These are phyloP conservation scores for Bipolaris bicolor DNA, from an alignment of 2,329 filamentous ascomycete species.

Conservation along the genomic window DNA sequence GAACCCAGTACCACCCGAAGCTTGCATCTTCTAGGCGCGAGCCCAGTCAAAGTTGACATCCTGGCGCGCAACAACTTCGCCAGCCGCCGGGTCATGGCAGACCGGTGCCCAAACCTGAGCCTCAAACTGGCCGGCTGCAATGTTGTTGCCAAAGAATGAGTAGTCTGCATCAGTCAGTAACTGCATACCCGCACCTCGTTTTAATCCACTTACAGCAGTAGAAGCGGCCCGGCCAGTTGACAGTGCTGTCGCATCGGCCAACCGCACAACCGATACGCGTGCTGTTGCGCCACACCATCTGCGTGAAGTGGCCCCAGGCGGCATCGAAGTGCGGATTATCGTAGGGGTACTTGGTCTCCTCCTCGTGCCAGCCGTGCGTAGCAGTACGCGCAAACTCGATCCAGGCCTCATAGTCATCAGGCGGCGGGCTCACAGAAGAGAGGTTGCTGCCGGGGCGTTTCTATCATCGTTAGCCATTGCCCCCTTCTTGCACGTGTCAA, in stretches of 20 bases:
- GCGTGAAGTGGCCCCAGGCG: slow-evolving; percentile 48
- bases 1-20: background rate
- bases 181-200: too few relatives aligned
- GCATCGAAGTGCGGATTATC: slow-evolving; percentile 35
- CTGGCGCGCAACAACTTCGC: slow-evolving; percentile 23
- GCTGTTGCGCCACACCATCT: slow-evolving; percentile 49
- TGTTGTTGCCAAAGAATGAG: slow-evolving; percentile 41
- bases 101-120: slow-evolving; percentile 42
- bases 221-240: slow-evolving; percentile 39
- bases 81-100: slow-evolving; percentile 32
- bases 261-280: slow-evolving; percentile 46
- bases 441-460: slow-evolving; percentile 44
- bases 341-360: slow-evolving; percentile 46
- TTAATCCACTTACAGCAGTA: slow-evolving; percentile 42
- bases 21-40: slow-evolving; percentile 1
- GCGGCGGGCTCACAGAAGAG: slow-evolving; percentile 34
- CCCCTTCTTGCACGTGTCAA: background rate
- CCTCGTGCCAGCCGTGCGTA: slow-evolving; percentile 46
- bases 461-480: slow-evolving; percentile 21
- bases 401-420: slow-evolving; percentile 34
- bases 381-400: slow-evolving; percentile 37
- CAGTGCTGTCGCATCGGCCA: slow-evolving; percentile 31
- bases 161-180: slow-evolving; percentile 37
- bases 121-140: slow-evolving; percentile 37
- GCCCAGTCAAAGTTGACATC: slow-evolving; percentile 28